A percentile compares a stretch with the other conserved stretches of the same genome.
These are phyloP conservation scores for Wallacemonas sp. DNA, from an alignment of 208 protist species.

Conservation along the genomic window DNA sequence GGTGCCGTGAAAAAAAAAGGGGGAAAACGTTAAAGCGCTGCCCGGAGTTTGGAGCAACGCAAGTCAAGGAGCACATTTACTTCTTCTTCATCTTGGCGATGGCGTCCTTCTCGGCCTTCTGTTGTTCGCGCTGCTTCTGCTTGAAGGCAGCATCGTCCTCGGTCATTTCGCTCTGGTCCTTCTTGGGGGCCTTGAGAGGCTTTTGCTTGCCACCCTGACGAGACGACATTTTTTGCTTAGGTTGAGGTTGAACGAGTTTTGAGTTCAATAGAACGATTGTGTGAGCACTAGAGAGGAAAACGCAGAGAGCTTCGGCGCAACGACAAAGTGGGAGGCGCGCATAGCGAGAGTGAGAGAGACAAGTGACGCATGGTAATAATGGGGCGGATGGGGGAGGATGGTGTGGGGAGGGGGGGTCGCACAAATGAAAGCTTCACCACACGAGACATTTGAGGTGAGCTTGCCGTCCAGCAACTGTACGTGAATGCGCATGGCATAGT, in stretches of 20 bases:
- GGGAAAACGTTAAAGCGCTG: background rate
- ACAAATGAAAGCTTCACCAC: too few relatives aligned
- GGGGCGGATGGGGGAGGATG: background rate
- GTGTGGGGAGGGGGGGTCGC: too few relatives aligned
- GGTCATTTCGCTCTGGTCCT: constrained; percentile 58
- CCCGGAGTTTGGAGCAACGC: too few relatives aligned
- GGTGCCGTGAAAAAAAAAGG: background rate
- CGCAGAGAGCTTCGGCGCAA: background rate
- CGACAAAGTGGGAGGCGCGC: background rate
- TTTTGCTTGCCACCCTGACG: constrained; percentile 91
- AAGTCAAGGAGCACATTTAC: constrained; percentile 17
- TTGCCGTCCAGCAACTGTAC: too few relatives aligned
- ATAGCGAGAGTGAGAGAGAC: background rate
- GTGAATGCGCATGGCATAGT: too few relatives aligned
- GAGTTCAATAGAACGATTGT: too few relatives aligned
- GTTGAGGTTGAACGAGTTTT: background rate
- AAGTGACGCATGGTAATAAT: too few relatives aligned
- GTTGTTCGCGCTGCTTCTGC: constrained; percentile 76
- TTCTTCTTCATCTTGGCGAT: constrained; percentile 88
- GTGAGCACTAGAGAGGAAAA: too few relatives aligned
- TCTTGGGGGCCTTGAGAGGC: constrained; percentile 89
- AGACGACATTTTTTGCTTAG: constrained; percentile 57
- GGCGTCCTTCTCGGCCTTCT: constrained; percentile 89
- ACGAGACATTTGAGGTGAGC: too few relatives aligned
- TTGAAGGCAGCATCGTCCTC: constrained; percentile 81